phyloP scores from a whole-genome alignment of 495 filamentous ascomycete genomes.

The Podospora bellae-mahoneyi region DNA sequence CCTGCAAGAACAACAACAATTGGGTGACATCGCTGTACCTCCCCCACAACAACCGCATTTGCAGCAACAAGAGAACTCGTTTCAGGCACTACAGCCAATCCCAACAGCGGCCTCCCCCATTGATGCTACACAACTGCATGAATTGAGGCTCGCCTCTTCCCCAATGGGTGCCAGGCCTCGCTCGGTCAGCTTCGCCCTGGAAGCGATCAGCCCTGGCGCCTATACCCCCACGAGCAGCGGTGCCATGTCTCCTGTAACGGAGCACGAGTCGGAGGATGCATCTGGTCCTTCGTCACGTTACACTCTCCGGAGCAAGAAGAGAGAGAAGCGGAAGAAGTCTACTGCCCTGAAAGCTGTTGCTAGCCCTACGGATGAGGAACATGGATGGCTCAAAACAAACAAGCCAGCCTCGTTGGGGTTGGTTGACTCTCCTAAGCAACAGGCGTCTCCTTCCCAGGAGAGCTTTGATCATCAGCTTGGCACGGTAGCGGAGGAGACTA shows the following conservation, averaged over 20 bases:
- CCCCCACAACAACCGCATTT: background rate
- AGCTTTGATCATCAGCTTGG: conserved; percentile 26
- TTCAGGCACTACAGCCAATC: background rate
- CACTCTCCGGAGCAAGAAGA: conserved; percentile 30
- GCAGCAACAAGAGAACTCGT: background rate
- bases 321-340: conserved; percentile 27
- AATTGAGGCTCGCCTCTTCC: background rate
- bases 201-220: background rate
- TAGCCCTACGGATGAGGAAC: conserved; percentile 19
- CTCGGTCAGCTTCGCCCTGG: background rate
- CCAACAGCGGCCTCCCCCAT: background rate
- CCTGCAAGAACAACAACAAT: conserved; percentile 3
- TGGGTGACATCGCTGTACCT: background rate
- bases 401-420: conserved; percentile 14
- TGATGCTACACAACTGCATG: conserved; percentile 6
- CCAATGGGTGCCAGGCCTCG: background rate
- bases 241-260: conserved; percentile 19
- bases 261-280: conserved; percentile 13
- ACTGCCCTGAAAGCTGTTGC: conserved; percentile 18
- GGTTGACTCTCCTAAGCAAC: conserved; percentile 9
- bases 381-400: background rate
- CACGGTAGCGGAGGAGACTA: conserved; percentile 30
- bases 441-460: conserved; percentile 17
- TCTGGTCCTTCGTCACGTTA: conserved; percentile 16
- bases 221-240: conserved; percentile 10